Evolutionary conservation across 495 filamentous ascomycete species (phyloP).

Genomic region (Trichocladium antarcticum): DNA sequence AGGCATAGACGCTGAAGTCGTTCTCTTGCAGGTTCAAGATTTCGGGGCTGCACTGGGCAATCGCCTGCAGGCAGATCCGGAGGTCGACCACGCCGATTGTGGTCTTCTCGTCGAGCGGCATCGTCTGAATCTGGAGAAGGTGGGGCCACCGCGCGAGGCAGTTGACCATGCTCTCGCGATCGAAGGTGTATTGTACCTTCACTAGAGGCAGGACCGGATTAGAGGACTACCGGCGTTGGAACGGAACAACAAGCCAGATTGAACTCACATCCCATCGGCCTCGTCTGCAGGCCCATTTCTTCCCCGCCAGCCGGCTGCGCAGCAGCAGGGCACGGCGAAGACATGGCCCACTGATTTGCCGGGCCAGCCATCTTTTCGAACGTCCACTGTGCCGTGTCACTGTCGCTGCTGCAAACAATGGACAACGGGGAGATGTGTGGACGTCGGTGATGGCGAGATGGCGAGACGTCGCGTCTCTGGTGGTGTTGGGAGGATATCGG

Average conservation of each 20-base stretch:
- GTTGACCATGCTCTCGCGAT: conserved; percentile 76
- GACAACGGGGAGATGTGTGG: conserved; percentile 1
- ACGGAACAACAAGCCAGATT: not conserved
- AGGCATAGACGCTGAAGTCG: conserved; percentile 94
- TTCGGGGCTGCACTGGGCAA: conserved; percentile 69
- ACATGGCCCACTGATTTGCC: conserved; percentile 18
- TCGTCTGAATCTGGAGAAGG: conserved; percentile 65
- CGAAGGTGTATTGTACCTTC: conserved; percentile 96
- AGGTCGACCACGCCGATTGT: conserved; percentile 83
- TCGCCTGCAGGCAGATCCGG: conserved; percentile 79
- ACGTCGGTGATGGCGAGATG: not conserved
- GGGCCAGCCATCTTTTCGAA: conserved; percentile 18
- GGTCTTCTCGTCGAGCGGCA: conserved; percentile 58
- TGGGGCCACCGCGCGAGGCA: conserved; percentile 86
- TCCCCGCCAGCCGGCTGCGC: conserved; percentile 38
- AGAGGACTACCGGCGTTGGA: conserved; percentile 8
- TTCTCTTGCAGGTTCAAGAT: conserved; percentile 69
- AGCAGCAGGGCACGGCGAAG: conserved; percentile 16
- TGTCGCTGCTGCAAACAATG: conserved; percentile 8
- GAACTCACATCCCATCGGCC: conserved; percentile 43
- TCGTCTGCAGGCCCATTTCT: conserved; percentile 36
- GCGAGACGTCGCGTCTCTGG: not conserved
- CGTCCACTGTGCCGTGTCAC: conserved; percentile 10
- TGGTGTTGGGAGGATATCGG: not conserved
- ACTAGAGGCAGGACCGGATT: conserved; percentile 40